Base-by-base conservation (phyloP, 768 basidiomycete genomes). In the Mycena rosella region DNA sequence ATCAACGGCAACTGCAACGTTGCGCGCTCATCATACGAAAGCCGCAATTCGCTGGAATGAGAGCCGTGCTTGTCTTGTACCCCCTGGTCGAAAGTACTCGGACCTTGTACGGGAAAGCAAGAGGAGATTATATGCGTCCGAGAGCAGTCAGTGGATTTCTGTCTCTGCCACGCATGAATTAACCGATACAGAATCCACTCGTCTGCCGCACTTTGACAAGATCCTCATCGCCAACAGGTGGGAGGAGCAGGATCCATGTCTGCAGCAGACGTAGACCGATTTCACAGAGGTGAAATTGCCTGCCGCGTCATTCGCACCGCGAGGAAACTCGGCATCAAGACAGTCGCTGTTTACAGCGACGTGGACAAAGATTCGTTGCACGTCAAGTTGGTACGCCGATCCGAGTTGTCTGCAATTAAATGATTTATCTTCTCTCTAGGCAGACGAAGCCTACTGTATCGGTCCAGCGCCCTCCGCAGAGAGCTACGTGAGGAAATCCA, bases 251-350 rank as follows among this genome's bases (percentile, higher is more conserved):
- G 13, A 26, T 44, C 14, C 14, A 26, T 20, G 17, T 20, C n/a
- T 8, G 8, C 53, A 10, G 7, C 18, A 4, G 2, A 10, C 42
- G 32, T 63, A 24, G 38, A 42, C 52, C 14, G 64, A 14, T 10
- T 30, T 14, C 38, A 17, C 68, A 97, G 96, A 78, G 96, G 96
- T 52, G 96, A 98, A 79, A 98, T 98, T 69, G 96, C 96, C 7
- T 98, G 96, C 78, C 91, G 96, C 22, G 94, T 98, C 48, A 97
- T 97, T 61, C 90, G 93, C 27, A 97, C 96, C 0, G 94, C 95
- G 3, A 89, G 85, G 78, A 93, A 92, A 75, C 83, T 98, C 5
- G 96, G 96, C 0, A 91, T 98, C 76, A 91, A 87, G 84, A 96
- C 94, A 0, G 96, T 98, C 18, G 96, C 96, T 0, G 93, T 98